phyloP scores from a whole-genome alignment of 2,329 filamentous ascomycete species.

The Arthrinium phaeospermum region DNA sequence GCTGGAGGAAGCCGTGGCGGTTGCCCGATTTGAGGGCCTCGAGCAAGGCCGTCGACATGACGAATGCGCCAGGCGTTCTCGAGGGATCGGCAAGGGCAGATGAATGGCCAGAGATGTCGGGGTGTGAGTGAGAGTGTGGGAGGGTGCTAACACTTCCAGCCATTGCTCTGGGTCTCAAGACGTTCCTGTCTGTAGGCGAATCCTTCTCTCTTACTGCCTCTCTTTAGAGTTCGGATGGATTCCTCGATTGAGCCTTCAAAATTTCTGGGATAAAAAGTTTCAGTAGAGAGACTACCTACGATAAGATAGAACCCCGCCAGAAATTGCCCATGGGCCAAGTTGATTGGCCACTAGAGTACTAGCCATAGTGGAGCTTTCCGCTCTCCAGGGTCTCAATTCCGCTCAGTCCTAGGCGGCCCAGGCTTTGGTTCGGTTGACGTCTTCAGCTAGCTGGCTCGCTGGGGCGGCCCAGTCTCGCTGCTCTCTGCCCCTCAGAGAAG shows the following conservation, averaged over 20 bases:
- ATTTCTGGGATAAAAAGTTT: constrained; percentile 22
- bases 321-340: background rate
- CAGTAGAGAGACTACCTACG: background rate
- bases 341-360: constrained; percentile 22
- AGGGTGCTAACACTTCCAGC: constrained; percentile 55
- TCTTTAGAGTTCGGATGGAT: background rate
- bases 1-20: constrained; percentile 79
- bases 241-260: constrained; percentile 9
- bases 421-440: background rate
- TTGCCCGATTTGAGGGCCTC: constrained; percentile 62
- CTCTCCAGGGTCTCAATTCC: constrained; percentile 5
- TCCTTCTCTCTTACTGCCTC: background rate
- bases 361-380: constrained; percentile 17
- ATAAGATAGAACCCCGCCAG: constrained; percentile 22
- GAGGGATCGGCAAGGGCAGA: constrained; percentile 42
- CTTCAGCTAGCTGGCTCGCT: background rate
- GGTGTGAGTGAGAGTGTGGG: constrained; percentile 64
- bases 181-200: constrained; percentile 1
- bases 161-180: constrained; percentile 30
- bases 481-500: constrained; percentile 16
- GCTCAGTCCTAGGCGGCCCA: background rate
- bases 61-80: constrained; percentile 41
- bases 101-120: constrained; percentile 46
- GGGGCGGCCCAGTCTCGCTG: constrained; percentile 4
- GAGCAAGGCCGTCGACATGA: constrained; percentile 57